A percentile compares a stretch with the other conserved stretches of the same genome.
Conservation (phyloP, 225 moss, liverwort and hornwort species). For the Marchantia polymorpha region DNA sequence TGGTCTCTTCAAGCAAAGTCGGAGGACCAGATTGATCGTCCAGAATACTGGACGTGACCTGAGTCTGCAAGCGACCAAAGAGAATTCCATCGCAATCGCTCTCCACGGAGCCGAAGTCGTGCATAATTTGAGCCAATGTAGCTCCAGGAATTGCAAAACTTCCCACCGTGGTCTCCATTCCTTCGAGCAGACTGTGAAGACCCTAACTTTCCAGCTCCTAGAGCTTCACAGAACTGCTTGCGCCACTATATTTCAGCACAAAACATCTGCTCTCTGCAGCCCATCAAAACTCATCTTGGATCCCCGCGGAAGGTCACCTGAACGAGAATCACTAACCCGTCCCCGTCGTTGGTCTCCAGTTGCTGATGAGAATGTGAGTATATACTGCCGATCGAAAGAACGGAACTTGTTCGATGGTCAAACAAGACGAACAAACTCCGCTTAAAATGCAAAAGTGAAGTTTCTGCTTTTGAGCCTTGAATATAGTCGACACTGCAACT, state of each 20-base stretch:
- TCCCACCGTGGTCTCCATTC: conserved; percentile 57
- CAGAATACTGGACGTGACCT: conserved; percentile 62
- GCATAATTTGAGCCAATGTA: conserved; percentile 84
- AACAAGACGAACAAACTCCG: background rate
- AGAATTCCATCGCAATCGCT: conserved; percentile 94
- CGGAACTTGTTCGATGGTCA: background rate
- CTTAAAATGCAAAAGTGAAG: background rate
- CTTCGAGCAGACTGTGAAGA: background rate
- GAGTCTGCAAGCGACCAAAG: conserved; percentile 80
- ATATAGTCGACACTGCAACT: background rate
- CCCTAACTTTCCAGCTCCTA: background rate
- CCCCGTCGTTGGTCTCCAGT: background rate
- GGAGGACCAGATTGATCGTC: conserved; percentile 68
- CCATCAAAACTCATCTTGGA: conserved; percentile 7
- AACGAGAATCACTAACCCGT: background rate
- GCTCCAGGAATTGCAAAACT: conserved; percentile 84
- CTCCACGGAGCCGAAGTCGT: conserved; percentile 66
- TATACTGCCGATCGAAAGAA: background rate
- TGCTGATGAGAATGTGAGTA: background rate
- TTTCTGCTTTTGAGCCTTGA: background rate
- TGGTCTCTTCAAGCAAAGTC: conserved; percentile 50
- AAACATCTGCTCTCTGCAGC: background rate
- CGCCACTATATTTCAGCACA: conserved; percentile 2
- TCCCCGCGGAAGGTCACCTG: background rate
- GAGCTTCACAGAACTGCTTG: background rate